phyloP scores from a whole-genome alignment of 2,329 filamentous ascomycete species.

The Alternaria viburni region DNA sequence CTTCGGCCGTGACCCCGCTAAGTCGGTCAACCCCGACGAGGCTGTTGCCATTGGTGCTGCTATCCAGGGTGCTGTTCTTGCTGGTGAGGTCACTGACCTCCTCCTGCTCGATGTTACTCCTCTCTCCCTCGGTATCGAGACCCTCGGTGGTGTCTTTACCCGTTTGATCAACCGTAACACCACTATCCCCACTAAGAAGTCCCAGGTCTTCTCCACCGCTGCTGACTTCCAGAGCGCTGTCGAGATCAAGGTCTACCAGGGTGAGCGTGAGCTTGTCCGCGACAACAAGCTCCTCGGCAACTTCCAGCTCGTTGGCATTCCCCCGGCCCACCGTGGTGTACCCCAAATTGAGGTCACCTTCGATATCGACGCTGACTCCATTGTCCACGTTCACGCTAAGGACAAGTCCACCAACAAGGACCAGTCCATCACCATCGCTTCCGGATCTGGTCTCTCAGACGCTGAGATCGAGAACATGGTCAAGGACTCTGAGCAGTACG shows the following conservation, averaged over 20 bases:
- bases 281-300: slow-evolving; percentile 99
- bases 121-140: slow-evolving; percentile 97
- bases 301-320: slow-evolving; percentile 98
- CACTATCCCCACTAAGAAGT: slow-evolving; percentile 99
- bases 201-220: slow-evolving; percentile 95
- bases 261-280: slow-evolving; percentile 97
- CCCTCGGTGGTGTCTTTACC: slow-evolving; percentile 96
- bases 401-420: slow-evolving; percentile 99
- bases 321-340: slow-evolving; percentile 93
- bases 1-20: slow-evolving; percentile 94
- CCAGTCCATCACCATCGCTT: slow-evolving; percentile 98
- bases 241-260: slow-evolving; percentile 99
- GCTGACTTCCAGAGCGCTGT: slow-evolving; percentile 98
- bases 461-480: slow-evolving; percentile 97
- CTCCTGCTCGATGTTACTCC: slow-evolving; percentile 95
- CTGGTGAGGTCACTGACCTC: slow-evolving; percentile 95
- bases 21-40: slow-evolving; percentile 98
- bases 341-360: slow-evolving; percentile 98
- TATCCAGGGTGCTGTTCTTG: slow-evolving; percentile 94
- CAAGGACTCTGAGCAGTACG: slow-evolving; percentile 95
- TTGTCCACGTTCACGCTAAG: slow-evolving; percentile 97
- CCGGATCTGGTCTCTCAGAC: slow-evolving; percentile 94
- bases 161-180: slow-evolving; percentile 99
- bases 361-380: slow-evolving; percentile 97
- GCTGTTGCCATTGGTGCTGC: slow-evolving; percentile 97